phyloP scores from a whole-genome alignment of 768 basidiomycete species.

The Macrocybe gigantea region DNA sequence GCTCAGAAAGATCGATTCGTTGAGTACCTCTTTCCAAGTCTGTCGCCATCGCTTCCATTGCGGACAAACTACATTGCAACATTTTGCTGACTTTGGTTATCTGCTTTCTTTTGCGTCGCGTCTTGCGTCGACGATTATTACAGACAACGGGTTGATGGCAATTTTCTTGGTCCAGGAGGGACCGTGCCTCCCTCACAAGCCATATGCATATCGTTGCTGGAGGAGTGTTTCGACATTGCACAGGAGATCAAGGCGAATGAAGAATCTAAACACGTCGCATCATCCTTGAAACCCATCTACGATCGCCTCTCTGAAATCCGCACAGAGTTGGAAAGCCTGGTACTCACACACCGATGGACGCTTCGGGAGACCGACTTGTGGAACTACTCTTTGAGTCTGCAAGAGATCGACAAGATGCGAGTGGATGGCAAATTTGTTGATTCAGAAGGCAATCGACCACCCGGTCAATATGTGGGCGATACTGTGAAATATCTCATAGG shows the following conservation, averaged over 20 bases:
- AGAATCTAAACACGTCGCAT: conserved; percentile 82
- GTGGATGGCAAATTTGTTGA: conserved; percentile 97
- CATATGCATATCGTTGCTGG: conserved; percentile 83
- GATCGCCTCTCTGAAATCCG: conserved; percentile 86
- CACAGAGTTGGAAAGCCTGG: conserved; percentile 83
- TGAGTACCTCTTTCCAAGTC: conserved; percentile 49
- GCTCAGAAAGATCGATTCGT: conserved; percentile 93
- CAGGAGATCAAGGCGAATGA: conserved; percentile 95
- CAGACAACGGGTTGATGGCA: conserved; percentile 92
- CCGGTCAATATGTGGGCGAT: conserved; percentile 85
- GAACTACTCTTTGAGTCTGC: conserved; percentile 89
- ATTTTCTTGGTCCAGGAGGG: conserved; percentile 89
- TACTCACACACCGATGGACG: conserved; percentile 95
- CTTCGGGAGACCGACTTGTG: conserved; percentile 89
- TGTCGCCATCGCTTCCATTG: conserved; percentile 20
- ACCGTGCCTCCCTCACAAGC: conserved; percentile 90
- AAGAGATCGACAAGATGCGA: conserved; percentile 96
- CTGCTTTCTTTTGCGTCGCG: conserved; percentile 8
- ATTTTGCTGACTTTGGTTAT: not conserved
- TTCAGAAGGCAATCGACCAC: conserved; percentile 83
- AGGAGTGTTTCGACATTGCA: conserved; percentile 93
- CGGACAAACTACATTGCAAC: conserved; percentile 8
- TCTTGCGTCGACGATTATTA: conserved; percentile 6
- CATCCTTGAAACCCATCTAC: conserved; percentile 85
- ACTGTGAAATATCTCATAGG: not conserved